Conservation (phyloP, 768 basidiomycete species). For the Leucogyrophana mollusca region DNA sequence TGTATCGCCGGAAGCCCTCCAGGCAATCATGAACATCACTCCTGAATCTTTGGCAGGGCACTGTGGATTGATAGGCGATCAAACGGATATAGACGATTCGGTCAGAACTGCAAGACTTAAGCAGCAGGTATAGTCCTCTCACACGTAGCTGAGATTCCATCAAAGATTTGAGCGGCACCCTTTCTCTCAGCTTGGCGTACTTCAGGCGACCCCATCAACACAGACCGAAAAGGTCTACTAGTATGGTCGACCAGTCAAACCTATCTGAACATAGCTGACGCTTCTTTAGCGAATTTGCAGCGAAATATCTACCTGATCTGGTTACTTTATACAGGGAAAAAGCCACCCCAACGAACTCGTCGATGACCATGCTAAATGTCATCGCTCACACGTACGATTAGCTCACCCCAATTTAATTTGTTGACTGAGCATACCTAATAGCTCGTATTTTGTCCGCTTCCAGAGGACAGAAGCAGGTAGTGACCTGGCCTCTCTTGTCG, state of each 20-base stretch:
- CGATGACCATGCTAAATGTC: constrained; percentile 32
- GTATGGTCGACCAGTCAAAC: constrained; percentile 6
- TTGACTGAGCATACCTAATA: constrained; percentile 10
- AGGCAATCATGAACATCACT: constrained; percentile 10
- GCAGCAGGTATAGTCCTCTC: constrained; percentile 8
- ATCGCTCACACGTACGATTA: constrained; percentile 31
- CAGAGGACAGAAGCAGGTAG: constrained; percentile 26
- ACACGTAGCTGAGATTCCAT: too few relatives aligned
- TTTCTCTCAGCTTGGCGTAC: constrained; percentile 25
- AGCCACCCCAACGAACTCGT: constrained; percentile 17
- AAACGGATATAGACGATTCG: constrained; percentile 1
- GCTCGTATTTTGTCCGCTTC: constrained; percentile 43
- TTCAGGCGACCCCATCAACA: constrained; percentile 20
- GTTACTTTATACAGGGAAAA: constrained; percentile 28
- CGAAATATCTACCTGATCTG: constrained; percentile 36
- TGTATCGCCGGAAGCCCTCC: not conserved
- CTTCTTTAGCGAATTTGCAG: constrained; percentile 31
- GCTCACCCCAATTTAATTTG: not conserved
- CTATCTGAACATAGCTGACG: not conserved
- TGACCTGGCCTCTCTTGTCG: constrained; percentile 35
- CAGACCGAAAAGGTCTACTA: constrained; percentile 19
- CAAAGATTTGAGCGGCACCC: not conserved
- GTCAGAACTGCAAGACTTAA: constrained; percentile 4
- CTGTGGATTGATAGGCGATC: constrained; percentile 13
- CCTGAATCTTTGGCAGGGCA: constrained; percentile 11